Percentiles rank a stretch among this genome's conserved stretches.
Conservation (phyloP, 208 protist genomes). For the Leishmania amazonensis region DNA sequence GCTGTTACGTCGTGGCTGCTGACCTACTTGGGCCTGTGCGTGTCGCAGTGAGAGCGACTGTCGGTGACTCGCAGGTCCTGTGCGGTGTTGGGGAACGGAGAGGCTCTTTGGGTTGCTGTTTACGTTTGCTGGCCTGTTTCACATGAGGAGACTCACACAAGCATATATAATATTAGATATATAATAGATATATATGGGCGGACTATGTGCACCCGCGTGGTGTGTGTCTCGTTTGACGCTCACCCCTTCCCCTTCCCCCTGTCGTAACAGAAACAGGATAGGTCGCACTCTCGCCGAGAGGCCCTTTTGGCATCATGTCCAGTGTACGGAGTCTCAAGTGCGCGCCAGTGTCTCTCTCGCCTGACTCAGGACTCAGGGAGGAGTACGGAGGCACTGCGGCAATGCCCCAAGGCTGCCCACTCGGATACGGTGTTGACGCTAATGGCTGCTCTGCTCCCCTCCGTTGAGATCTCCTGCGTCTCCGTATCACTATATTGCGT, state of each 20-base stretch:
- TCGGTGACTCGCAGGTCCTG: not conserved
- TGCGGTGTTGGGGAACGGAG: not conserved
- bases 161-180: too few relatives aligned
- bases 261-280: too few relatives aligned
- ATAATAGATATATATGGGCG: too few relatives aligned
- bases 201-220: too few relatives aligned
- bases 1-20: not conserved
- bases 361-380: not conserved
- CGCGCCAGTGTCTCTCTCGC: not conserved
- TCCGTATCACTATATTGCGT: not conserved
- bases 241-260: too few relatives aligned
- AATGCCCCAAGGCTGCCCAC: not conserved
- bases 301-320: not conserved
- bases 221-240: not conserved
- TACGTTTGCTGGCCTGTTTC: not conserved
- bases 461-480: not conserved
- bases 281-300: not conserved
- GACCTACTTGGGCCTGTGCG: too few relatives aligned
- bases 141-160: not conserved
- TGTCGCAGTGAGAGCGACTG: not conserved
- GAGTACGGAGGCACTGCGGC: not conserved
- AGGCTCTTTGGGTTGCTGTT: not conserved
- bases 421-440: not conserved
- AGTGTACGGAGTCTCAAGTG: not conserved
- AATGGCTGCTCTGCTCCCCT: not conserved